Evolutionary conservation across 163 green algal species (phyloP).

Genomic region (Scenedesmus sp.): DNA sequence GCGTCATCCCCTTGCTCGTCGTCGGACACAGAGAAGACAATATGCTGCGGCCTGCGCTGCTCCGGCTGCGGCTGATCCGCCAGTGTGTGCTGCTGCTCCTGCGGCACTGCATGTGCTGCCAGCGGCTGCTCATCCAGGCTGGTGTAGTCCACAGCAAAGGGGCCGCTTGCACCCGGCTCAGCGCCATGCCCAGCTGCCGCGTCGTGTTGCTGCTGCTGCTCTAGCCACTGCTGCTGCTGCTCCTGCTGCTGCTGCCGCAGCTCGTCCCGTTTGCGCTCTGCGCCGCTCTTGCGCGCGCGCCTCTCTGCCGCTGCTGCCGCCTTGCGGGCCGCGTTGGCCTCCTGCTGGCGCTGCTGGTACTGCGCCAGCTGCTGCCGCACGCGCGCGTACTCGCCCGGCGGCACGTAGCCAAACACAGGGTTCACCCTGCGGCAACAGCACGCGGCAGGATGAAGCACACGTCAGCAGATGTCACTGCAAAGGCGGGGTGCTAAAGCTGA

Average conservation of each 20-base stretch:
- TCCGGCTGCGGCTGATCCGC: not conserved
- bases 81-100: not conserved
- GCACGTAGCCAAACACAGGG: constrained; percentile 6
- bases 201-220: not conserved
- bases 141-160: not conserved
- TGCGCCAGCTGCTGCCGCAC: constrained; percentile 7
- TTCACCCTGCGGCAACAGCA: constrained; percentile 15
- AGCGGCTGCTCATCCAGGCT: not conserved
- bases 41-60: not conserved
- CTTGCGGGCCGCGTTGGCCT: not conserved
- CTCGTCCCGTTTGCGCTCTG: not conserved
- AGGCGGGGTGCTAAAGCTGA: not conserved
- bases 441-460: not conserved
- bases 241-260: constrained; percentile 17
- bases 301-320: not conserved
- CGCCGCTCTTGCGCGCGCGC: not conserved
- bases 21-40: not conserved
- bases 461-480: not conserved
- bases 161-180: not conserved
- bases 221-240: not conserved
- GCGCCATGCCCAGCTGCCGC: not conserved
- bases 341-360: constrained; percentile 22
- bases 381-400: not conserved
- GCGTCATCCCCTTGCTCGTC: not conserved
- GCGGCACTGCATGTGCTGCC: not conserved